Conservation (phyloP, 306 rosid species). For the Vigna angularis region DNA sequence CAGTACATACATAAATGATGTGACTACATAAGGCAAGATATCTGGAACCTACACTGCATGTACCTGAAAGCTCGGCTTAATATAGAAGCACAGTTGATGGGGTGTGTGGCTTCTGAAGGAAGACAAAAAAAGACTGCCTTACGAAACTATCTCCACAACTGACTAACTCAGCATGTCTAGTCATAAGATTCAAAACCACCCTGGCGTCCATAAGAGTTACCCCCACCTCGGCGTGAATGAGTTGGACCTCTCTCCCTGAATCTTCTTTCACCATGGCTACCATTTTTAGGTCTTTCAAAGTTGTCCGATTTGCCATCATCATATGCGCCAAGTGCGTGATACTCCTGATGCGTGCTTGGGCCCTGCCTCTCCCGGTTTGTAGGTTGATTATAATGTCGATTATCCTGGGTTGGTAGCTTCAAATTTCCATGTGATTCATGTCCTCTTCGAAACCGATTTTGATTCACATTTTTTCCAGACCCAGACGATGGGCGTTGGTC, state of each 20-base stretch:
- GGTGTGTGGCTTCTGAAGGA: constrained; percentile 44
- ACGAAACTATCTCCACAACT: constrained; percentile 37
- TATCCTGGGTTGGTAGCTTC: constrained; percentile 65
- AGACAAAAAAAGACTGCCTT: constrained; percentile 35
- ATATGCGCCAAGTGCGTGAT: constrained; percentile 79
- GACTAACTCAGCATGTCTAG: constrained; percentile 52
- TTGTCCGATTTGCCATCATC: constrained; percentile 54
- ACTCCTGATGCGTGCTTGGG: constrained; percentile 68
- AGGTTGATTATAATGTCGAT: constrained; percentile 60
- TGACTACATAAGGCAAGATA: constrained; percentile 26
- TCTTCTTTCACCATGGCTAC: constrained; percentile 59
- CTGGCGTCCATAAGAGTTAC: constrained; percentile 64
- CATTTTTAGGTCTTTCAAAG: constrained; percentile 67
- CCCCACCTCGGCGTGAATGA: constrained; percentile 80
- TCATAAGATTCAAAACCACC: constrained; percentile 51
- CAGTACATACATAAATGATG: constrained; percentile 45
- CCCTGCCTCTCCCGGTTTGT: constrained; percentile 75
- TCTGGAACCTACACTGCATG: constrained; percentile 25
- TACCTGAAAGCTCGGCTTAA: constrained; percentile 52
- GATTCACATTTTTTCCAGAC: constrained; percentile 67
- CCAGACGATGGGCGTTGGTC: constrained; percentile 68
- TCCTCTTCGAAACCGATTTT: constrained; percentile 65
- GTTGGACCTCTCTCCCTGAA: constrained; percentile 77
- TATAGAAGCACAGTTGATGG: constrained; percentile 39
- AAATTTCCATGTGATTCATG: constrained; percentile 75